phyloP scores from a whole-genome alignment of 2,329 filamentous ascomycete species.

The Xylaria arbuscula region DNA sequence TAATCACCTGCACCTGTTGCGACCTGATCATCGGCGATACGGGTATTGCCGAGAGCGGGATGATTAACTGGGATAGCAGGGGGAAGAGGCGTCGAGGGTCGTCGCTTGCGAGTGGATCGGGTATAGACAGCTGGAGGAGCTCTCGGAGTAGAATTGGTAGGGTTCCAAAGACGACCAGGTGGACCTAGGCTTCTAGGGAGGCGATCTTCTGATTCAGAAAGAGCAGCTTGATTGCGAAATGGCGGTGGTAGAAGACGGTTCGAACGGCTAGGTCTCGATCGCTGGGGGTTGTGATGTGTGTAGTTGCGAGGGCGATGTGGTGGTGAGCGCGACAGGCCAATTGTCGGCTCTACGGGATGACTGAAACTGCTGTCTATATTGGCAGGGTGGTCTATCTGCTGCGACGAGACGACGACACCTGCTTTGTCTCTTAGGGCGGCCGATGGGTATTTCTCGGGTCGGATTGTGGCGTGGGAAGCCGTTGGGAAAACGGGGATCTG shows the following conservation, averaged over 20 bases:
- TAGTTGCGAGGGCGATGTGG: constrained; percentile 38
- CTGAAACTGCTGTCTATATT: constrained; percentile 8
- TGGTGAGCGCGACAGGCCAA: constrained; percentile 33
- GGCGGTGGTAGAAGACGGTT: constrained; percentile 51
- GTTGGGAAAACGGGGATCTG: constrained; percentile 44
- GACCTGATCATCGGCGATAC: constrained; percentile 52
- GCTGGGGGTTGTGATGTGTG: constrained; percentile 43
- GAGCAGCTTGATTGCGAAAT: constrained; percentile 58
- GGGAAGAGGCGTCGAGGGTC: constrained; percentile 65
- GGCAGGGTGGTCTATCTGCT: constrained; percentile 35
- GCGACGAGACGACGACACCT: constrained; percentile 31
- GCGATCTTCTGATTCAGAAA: constrained; percentile 44
- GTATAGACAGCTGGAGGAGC: constrained; percentile 45
- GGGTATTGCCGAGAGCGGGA: constrained; percentile 55
- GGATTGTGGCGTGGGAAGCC: constrained; percentile 49
- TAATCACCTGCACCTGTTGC: constrained; percentile 59
- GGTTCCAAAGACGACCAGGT: constrained; percentile 68
- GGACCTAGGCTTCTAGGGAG: constrained; percentile 55
- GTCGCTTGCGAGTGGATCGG: constrained; percentile 52
- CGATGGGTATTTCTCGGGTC: constrained; percentile 43
- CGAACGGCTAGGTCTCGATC: constrained; percentile 36
- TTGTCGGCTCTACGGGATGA: constrained; percentile 1
- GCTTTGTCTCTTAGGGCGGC: constrained; percentile 47
- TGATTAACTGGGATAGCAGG: constrained; percentile 63
- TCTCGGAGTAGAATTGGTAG: constrained; percentile 68